phyloP scores from a whole-genome alignment of 345 rosid genomes.

The Populus simonii region DNA sequence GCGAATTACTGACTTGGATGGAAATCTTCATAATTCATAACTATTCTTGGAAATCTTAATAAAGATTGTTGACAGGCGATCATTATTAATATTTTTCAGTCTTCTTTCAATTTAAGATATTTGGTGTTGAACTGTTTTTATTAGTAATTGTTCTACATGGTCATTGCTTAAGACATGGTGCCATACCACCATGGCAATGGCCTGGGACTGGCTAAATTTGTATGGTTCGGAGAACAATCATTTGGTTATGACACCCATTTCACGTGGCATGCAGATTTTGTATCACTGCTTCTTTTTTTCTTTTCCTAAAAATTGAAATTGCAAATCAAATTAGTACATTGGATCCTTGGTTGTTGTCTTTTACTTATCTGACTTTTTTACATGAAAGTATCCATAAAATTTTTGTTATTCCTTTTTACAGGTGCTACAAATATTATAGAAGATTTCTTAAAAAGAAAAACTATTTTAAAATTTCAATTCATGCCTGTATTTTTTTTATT shows the following conservation, averaged over 20 bases:
- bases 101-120: not conserved
- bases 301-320: not conserved
- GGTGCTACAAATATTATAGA: too few relatives aligned
- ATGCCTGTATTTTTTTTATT: too few relatives aligned
- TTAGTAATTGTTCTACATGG: not conserved
- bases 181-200: not conserved
- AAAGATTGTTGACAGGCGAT: not conserved
- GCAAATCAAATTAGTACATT: too few relatives aligned
- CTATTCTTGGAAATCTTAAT: conserved; percentile 3
- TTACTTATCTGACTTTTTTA: too few relatives aligned
- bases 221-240: not conserved
- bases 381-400: too few relatives aligned
- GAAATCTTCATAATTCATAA: not conserved
- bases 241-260: not conserved
- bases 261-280: not conserved
- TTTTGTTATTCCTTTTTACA: too few relatives aligned
- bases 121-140: not conserved
- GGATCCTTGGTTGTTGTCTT: too few relatives aligned
- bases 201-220: not conserved
- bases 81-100: not conserved
- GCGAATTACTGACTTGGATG: not conserved
- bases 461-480: too few relatives aligned
- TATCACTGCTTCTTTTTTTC: not conserved
- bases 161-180: not conserved
- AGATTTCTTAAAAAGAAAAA: too few relatives aligned